A percentile compares a stretch with the other conserved stretches of the same genome.
These are phyloP conservation scores for Allodekkera sacchari DNA, from an alignment of 805 yeast species.

Conservation along the genomic window DNA sequence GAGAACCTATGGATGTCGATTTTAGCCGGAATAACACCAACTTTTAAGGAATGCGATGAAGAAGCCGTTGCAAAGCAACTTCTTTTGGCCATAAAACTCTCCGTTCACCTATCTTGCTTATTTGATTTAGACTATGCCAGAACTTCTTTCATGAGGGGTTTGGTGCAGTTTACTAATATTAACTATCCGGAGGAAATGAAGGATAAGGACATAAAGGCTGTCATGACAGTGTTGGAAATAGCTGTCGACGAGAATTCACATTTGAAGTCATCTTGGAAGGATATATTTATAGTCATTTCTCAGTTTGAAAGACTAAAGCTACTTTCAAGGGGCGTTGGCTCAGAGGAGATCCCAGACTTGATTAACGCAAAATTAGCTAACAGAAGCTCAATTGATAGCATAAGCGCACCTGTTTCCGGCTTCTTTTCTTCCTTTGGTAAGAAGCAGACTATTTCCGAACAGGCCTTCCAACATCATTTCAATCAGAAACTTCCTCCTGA, in stretches of 20 bases:
- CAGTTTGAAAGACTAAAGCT: conserved; percentile 88
- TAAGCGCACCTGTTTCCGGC: conserved; percentile 27
- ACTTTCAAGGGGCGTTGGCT: conserved; percentile 80
- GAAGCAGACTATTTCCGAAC: conserved; percentile 50
- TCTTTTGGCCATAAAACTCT: conserved; percentile 76
- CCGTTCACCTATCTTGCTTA: conserved; percentile 75
- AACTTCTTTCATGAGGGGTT: conserved; percentile 81
- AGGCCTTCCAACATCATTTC: conserved; percentile 61
- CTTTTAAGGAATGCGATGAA: conserved; percentile 83
- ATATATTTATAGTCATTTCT: conserved; percentile 71
- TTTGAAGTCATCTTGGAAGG: conserved; percentile 75
- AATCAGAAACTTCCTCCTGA: conserved; percentile 58
- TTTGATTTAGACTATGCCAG: conserved; percentile 81
- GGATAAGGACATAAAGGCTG: conserved; percentile 73
- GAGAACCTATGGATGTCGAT: conserved; percentile 97
- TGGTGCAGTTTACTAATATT: conserved; percentile 78
- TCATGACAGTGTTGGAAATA: conserved; percentile 61
- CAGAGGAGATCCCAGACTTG: conserved; percentile 79
- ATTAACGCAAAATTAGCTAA: conserved; percentile 63
- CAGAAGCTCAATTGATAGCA: conserved; percentile 44
- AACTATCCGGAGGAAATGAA: conserved; percentile 73
- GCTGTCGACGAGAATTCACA: conserved; percentile 76
- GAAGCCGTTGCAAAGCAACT: conserved; percentile 59
- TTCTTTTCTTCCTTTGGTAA: conserved; percentile 49
- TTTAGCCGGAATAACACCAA: conserved; percentile 88